Evolutionary conservation across 495 filamentous ascomycete species (phyloP), one percentile per base, ranked within the genome.

Genomic region (Hypomontagnella monticulosa): DNA sequence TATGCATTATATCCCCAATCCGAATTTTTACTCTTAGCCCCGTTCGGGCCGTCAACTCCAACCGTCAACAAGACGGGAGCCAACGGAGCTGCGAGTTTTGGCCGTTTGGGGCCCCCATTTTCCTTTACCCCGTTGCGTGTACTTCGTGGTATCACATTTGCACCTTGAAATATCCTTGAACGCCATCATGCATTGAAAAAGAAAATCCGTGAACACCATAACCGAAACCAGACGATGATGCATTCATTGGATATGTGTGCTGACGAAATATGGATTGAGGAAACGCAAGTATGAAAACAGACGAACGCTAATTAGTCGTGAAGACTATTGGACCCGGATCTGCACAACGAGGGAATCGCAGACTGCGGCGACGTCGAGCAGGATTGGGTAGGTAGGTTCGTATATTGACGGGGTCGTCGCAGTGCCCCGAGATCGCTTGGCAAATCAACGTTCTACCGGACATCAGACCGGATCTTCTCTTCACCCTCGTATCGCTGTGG

Each of bases 401-500:
- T 6, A 27, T 27, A 3, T 27, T 6, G 6, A 6, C 3, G 23
- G 23, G 2, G 23, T 6, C 23, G 6, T 27, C 23, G 23, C 6
- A 27, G 23, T 6, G 6, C 23, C 23, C 23, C 6, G 23, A 6
- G 23, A 27, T 2, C 6, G 6, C 3, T 42, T 36, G 48, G 42
- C 11, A 48, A 30, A 14, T 43, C 5, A 4, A 58, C 4, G 20
- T 12, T 20, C 3, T 38, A n/a, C 42, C 14, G 20, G 4, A 52
- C 9, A 40, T 10, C 0, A 43, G 19, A 27, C 38, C 23, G 23
- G 3, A 27, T 27, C 27, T 42, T 27, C 15, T 15, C 30, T 32
- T 64, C 53, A 73, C 57, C 71, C 64, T 57, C 69, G 63, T 16
- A 74, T 80, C 15, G 78, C 76, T 74, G 75, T 73, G 51, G 74